phyloP scores from a whole-genome alignment of 345 rosid genomes.

The Isatis tinctoria region DNA sequence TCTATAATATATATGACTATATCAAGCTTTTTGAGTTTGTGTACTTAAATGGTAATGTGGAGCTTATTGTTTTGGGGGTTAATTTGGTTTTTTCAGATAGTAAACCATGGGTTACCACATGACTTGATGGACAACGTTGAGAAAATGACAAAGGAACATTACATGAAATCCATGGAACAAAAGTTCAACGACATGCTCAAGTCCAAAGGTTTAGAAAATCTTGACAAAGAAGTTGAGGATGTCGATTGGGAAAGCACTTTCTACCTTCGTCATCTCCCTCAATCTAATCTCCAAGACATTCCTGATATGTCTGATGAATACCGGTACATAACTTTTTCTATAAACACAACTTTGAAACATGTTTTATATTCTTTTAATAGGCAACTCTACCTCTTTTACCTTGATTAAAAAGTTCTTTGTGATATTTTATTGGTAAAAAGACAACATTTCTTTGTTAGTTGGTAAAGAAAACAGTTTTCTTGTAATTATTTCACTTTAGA shows the following conservation, averaged over 20 bases:
- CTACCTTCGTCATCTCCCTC: conserved; percentile 67
- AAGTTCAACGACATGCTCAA: conserved; percentile 72
- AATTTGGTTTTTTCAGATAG: conserved; percentile 33
- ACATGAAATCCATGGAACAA: conserved; percentile 55
- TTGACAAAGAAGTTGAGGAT: conserved; percentile 51
- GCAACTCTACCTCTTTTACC: background rate
- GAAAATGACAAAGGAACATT: conserved; percentile 66
- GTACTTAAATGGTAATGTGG: background rate
- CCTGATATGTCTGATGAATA: conserved; percentile 59
- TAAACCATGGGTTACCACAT: conserved; percentile 69
- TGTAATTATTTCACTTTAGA: background rate
- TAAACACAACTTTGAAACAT: background rate
- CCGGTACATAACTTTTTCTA: conserved; percentile 27
- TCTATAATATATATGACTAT: background rate
- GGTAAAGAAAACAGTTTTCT: background rate
- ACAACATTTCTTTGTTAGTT: background rate
- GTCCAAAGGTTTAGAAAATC: conserved; percentile 51
- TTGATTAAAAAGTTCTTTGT: background rate
- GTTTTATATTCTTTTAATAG: background rate
- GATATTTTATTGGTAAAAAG: background rate
- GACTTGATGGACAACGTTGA: conserved; percentile 72
- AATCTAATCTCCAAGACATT: conserved; percentile 50
- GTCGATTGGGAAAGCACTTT: conserved; percentile 93
- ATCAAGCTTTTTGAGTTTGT: background rate
- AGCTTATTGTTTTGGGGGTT: background rate